phyloP scores from a whole-genome alignment of 305 asterid genomes.

The Solanum hybrid region DNA sequence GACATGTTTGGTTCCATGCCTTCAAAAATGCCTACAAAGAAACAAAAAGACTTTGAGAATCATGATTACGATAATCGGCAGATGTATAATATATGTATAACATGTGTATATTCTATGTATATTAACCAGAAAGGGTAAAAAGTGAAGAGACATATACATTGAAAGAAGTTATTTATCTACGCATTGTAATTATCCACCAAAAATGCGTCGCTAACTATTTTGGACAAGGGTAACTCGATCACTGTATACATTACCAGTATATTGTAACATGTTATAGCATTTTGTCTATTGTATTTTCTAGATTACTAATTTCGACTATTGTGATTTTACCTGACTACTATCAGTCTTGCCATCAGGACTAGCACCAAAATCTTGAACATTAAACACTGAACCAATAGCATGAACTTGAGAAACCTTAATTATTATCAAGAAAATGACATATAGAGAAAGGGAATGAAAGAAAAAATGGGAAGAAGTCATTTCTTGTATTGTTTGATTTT shows the following conservation, averaged over 20 bases:
- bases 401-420: background rate
- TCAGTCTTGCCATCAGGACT: slow-evolving; percentile 16
- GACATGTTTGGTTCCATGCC: slow-evolving; percentile 31
- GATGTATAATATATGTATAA: background rate
- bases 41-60: background rate
- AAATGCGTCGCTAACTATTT: background rate
- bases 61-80: background rate
- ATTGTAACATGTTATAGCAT: background rate
- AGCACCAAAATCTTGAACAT: slow-evolving; percentile 22
- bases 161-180: background rate
- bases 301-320: background rate
- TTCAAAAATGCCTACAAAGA: slow-evolving; percentile 19
- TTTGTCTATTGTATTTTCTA: background rate
- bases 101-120: background rate
- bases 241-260: background rate
- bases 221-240: background rate
- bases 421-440: background rate
- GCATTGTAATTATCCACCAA: background rate
- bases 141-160: background rate
- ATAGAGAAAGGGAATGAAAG: background rate
- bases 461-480: background rate
- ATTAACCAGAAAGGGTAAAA: background rate
- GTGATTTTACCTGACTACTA: slow-evolving; percentile 11
- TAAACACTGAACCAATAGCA: slow-evolving; percentile 2
- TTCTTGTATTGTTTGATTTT: background rate